phyloP scores from a whole-genome alignment of 768 basidiomycete species.

The Cystobasidium tubakii region DNA sequence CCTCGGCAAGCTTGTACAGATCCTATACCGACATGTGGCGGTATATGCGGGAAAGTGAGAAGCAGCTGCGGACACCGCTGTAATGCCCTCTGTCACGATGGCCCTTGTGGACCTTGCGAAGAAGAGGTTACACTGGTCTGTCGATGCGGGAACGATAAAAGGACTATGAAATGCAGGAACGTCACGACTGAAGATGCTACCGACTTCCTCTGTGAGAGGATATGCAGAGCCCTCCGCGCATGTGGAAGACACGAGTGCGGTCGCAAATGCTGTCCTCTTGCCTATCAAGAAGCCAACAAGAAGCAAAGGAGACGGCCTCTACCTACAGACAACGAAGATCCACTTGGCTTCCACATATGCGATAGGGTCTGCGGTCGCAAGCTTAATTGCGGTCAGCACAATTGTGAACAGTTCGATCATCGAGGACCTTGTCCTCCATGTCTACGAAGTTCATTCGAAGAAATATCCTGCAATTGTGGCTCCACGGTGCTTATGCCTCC shows the following conservation, averaged over 20 bases:
- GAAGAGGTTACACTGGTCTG: conserved; percentile 69
- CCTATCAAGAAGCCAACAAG: conserved; percentile 58
- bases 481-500: conserved; percentile 83
- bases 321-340: conserved; percentile 55
- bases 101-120: conserved; percentile 71
- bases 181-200: conserved; percentile 47
- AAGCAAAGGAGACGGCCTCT: conserved; percentile 59
- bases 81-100: conserved; percentile 64
- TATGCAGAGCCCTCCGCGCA: conserved; percentile 68
- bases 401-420: conserved; percentile 74
- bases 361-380: conserved; percentile 52
- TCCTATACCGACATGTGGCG: conserved; percentile 72
- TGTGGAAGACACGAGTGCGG: conserved; percentile 83
- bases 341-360: conserved; percentile 72
- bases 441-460: conserved; percentile 82
- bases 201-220: conserved; percentile 71
- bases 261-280: conserved; percentile 75
- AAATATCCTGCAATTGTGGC: conserved; percentile 74
- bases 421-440: conserved; percentile 74
- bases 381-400: conserved; percentile 47
- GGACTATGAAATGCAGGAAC: conserved; percentile 57
- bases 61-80: conserved; percentile 70
- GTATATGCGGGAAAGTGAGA: conserved; percentile 62
- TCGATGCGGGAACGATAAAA: conserved; percentile 70
- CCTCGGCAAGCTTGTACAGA: conserved; percentile 58